Conservation (phyloP, 2,329 filamentous ascomycete genomes). For the Paraphaeosphaeria sporulosa region DNA sequence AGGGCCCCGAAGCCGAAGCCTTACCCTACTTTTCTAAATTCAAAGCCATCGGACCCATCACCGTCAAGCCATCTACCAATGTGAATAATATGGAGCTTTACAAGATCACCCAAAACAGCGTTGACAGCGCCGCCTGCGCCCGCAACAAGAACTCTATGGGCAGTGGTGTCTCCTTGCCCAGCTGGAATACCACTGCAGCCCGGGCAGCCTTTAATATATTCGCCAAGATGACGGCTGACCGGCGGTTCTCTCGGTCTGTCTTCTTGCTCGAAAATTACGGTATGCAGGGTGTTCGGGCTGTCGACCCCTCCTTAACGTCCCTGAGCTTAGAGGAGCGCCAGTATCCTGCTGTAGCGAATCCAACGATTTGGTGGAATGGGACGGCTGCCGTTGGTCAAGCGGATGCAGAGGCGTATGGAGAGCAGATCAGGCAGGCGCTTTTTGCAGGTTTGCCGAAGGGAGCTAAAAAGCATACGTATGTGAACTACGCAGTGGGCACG, state of each 20-base stretch:
- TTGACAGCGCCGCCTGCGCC: constrained; percentile 21
- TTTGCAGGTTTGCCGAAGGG: constrained; percentile 19
- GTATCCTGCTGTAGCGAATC: constrained; percentile 33
- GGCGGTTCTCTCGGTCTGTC: constrained; percentile 26
- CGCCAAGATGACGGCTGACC: constrained; percentile 25
- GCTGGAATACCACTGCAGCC: constrained; percentile 24
- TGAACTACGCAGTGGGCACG: constrained; percentile 45
- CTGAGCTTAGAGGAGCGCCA: constrained; percentile 40
- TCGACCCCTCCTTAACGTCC: constrained; percentile 20
- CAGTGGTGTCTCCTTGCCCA: constrained; percentile 25
- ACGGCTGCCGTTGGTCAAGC: constrained; percentile 15
- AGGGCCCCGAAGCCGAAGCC: constrained; percentile 25
- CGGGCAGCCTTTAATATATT: constrained; percentile 29
- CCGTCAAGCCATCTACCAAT: constrained; percentile 13
- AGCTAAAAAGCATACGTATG: constrained; percentile 34
- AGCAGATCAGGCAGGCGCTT: constrained; percentile 21
- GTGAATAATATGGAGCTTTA: constrained; percentile 28
- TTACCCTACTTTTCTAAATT: constrained; percentile 25
- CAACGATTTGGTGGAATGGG: constrained; percentile 27
- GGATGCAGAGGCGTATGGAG: constrained; percentile 21
- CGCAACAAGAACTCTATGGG: constrained; percentile 23
- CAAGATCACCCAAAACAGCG: constrained; percentile 24
- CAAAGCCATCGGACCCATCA: constrained; percentile 23
- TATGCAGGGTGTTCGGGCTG: constrained; percentile 24
- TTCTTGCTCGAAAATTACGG: constrained; percentile 32